phyloP scores from a whole-genome alignment of 225 moss, liverwort and hornwort species.

The Rhytidiadelphus loreus region DNA sequence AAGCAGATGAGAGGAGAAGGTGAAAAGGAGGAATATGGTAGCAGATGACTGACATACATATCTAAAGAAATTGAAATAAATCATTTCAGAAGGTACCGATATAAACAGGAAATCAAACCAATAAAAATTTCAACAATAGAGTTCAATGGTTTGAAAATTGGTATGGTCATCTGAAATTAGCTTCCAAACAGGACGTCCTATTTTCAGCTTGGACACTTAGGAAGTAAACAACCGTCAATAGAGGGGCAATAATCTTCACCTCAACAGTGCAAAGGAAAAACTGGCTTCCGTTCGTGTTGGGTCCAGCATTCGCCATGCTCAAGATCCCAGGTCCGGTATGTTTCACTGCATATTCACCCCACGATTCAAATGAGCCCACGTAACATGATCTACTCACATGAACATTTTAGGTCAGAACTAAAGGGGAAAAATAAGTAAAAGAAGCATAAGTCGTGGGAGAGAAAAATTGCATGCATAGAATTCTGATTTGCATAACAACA shows the following conservation, averaged over 20 bases:
- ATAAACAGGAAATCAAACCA: not conserved
- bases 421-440: not conserved
- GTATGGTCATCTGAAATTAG: not conserved
- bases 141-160: not conserved
- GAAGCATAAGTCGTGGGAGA: not conserved
- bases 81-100: not conserved
- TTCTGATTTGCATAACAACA: not conserved
- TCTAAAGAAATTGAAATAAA: not conserved
- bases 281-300: conserved; percentile 92
- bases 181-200: not conserved
- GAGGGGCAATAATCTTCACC: conserved; percentile 12
- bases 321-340: conserved; percentile 74
- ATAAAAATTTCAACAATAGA: not conserved
- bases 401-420: not conserved
- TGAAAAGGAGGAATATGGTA: not conserved
- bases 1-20: not conserved
- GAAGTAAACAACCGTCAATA: not conserved
- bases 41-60: not conserved
- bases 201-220: not conserved
- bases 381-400: not conserved
- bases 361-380: not conserved
- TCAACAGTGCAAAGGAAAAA: conserved; percentile 88
- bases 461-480: not conserved
- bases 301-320: conserved; percentile 98
- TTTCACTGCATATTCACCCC: conserved; percentile 35